Conservation (phyloP, 2,329 filamentous ascomycete species). For the Metarhizium anisopliae region DNA sequence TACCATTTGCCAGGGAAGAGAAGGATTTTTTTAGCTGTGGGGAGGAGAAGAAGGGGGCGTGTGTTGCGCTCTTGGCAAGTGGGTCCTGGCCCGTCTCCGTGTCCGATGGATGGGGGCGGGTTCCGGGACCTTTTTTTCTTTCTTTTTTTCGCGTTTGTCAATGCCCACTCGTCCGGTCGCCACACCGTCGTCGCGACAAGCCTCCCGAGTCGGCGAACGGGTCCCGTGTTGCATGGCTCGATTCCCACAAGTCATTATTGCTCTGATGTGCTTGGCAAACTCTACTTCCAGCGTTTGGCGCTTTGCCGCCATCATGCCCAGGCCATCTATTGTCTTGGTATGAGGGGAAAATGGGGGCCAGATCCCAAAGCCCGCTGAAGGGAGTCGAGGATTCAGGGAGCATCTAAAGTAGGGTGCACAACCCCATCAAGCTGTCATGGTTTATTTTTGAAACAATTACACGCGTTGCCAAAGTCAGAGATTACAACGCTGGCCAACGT, state of each 20-base stretch:
- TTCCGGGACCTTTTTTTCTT: not conserved
- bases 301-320: not conserved
- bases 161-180: not conserved
- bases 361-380: not conserved
- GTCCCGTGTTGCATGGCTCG: not conserved
- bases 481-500: too few species aligned
- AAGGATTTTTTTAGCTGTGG: too few species aligned
- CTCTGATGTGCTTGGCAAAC: not conserved
- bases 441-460: too few species aligned
- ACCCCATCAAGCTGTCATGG: too few species aligned
- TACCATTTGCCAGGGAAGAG: too few species aligned
- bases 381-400: not conserved
- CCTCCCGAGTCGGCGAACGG: not conserved
- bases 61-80: not conserved
- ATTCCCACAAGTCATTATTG: not conserved
- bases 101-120: not conserved
- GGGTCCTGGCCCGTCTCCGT: not conserved
- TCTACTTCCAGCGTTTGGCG: not conserved
- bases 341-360: not conserved
- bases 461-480: too few species aligned
- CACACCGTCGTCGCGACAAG: not conserved
- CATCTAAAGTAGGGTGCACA: too few species aligned
- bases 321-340: not conserved
- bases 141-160: not conserved
- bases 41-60: too few species aligned